A percentile compares a stretch with the other conserved stretches of the same genome.
phyloP scores from a whole-genome alignment of 116 monocot species.

The Posidonia oceanica region DNA sequence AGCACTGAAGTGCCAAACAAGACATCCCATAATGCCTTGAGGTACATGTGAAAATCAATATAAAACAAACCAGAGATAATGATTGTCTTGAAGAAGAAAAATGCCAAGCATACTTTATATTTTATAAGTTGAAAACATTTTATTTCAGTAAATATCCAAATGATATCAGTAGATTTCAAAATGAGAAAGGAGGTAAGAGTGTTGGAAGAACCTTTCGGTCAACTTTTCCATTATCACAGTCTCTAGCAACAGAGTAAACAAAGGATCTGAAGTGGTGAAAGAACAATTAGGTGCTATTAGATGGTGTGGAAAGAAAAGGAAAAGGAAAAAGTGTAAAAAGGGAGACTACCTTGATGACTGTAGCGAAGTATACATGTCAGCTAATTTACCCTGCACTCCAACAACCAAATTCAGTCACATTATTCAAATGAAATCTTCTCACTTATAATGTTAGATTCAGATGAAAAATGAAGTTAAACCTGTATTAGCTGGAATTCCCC shows the following conservation, averaged over 20 bases:
- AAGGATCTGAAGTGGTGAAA: slow-evolving; percentile 23
- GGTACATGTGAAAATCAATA: no score
- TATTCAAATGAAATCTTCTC: background rate
- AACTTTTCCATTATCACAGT: slow-evolving; percentile 38
- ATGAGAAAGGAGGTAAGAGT: background rate
- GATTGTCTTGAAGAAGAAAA: no score
- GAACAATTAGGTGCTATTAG: background rate
- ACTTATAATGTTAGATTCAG: background rate
- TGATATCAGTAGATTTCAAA: no score
- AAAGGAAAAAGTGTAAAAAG: background rate
- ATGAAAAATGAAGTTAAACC: slow-evolving; percentile 18
- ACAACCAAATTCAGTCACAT: background rate
- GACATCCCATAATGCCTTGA: no score
- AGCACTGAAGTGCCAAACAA: no score
- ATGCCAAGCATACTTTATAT: background rate
- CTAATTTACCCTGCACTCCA: slow-evolving; percentile 31
- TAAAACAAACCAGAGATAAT: no score
- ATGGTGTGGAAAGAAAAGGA: background rate
- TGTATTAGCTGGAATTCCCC: slow-evolving; percentile 98
- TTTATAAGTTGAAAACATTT: background rate
- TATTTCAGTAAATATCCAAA: no score
- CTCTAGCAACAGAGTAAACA: slow-evolving; percentile 41
- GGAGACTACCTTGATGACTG: slow-evolving; percentile 29
- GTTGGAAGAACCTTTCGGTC: slow-evolving; percentile 23
- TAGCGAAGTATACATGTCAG: slow-evolving; percentile 43